Conservation (phyloP, 78 protist genomes). For the Dictyostelium capitatum region DNA sequence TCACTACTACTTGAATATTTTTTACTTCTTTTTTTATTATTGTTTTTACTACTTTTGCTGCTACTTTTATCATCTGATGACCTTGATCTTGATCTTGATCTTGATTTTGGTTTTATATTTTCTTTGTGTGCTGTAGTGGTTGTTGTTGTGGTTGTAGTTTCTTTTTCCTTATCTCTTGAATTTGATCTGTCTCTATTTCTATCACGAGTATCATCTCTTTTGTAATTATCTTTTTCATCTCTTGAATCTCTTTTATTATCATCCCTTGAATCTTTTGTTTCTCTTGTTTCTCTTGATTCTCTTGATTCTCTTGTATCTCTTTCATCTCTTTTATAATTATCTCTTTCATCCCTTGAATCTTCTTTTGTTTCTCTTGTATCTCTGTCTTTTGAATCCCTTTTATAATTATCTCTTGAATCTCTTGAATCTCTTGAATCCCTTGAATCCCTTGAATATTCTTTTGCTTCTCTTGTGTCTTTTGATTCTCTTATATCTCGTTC, state of each 20-base stretch:
- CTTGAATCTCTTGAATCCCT: not conserved
- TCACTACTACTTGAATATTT: not conserved
- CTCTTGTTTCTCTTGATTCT: not conserved
- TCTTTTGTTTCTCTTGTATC: not conserved
- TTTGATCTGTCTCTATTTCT: not conserved
- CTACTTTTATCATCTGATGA: not conserved
- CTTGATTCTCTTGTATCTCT: not conserved
- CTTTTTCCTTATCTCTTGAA: not conserved
- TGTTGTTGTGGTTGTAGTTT: not conserved
- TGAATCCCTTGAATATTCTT: not conserved
- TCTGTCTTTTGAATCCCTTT: not conserved
- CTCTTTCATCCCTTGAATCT: not conserved
- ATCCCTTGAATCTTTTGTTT: not conserved
- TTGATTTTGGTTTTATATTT: not conserved
- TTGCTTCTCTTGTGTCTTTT: not conserved
- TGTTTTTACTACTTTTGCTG: not conserved
- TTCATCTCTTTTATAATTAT: not conserved
- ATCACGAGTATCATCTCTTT: not conserved
- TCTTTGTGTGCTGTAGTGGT: not conserved
- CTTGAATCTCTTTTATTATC: not conserved
- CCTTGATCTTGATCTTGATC: not conserved
- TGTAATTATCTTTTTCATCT: not conserved
- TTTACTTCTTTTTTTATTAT: not conserved
- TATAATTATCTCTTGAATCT: not conserved
- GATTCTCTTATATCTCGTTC: not conserved